Conservation (phyloP, 495 filamentous ascomycete genomes). For the Zalerion maritima region DNA sequence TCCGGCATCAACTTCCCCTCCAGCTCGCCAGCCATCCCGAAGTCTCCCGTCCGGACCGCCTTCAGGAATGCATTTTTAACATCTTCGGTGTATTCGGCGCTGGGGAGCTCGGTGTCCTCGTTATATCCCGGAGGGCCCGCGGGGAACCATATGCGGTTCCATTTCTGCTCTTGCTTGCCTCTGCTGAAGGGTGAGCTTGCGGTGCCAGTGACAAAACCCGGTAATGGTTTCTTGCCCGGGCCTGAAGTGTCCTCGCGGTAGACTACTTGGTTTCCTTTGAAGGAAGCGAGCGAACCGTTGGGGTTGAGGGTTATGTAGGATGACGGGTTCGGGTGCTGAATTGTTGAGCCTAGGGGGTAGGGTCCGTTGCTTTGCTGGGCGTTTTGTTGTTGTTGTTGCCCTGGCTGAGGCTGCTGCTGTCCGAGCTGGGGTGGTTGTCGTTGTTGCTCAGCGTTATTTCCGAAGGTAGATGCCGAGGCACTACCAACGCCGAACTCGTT, state of each 20-base stretch:
- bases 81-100: constrained; percentile 27
- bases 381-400: constrained; percentile 1
- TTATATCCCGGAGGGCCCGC: constrained; percentile 49
- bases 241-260: too few relatives aligned
- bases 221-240: too few relatives aligned
- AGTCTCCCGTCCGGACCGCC: too few relatives aligned
- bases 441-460: constrained; percentile 1
- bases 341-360: constrained; percentile 24
- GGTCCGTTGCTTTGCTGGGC: too few relatives aligned
- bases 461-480: too few relatives aligned
- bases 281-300: constrained; percentile 20
- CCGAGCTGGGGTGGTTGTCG: not conserved
- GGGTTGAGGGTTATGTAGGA: constrained; percentile 19
- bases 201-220: too few relatives aligned
- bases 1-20: constrained; percentile 49
- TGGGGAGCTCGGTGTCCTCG: constrained; percentile 35
- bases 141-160: constrained; percentile 51
- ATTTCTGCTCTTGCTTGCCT: too few relatives aligned
- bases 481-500: not conserved
- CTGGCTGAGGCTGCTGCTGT: not conserved
- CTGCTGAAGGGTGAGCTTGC: too few relatives aligned
- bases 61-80: constrained; percentile 40
- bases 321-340: constrained; percentile 26
- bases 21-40: constrained; percentile 47
- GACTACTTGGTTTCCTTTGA: constrained; percentile 26